A percentile compares a stretch with the other conserved stretches of the same genome.
Conservation (phyloP, 257 asterid genomes). For the Nicotiana tomentosiformis region DNA sequence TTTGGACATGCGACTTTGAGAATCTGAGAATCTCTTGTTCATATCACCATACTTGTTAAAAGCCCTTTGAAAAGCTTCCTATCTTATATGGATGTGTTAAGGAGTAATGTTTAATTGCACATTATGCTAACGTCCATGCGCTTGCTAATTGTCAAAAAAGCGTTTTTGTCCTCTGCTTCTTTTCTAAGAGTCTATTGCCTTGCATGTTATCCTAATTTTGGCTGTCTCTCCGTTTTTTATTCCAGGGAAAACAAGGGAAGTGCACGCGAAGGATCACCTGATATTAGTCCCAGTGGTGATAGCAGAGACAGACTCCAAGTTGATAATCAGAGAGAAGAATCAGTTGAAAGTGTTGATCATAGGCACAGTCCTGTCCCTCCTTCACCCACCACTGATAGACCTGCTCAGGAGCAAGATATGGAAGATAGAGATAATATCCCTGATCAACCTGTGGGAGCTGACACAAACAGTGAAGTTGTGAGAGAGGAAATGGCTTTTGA, state of each 20-base stretch:
- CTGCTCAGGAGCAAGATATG: conserved; percentile 41
- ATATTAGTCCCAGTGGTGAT: conserved; percentile 28
- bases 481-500: conserved; percentile 37
- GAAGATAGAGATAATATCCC: conserved; percentile 33
- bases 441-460: conserved; percentile 37
- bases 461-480: conserved; percentile 35
- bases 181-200: background rate
- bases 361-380: conserved; percentile 38
- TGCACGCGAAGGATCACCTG: conserved; percentile 33
- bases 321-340: conserved; percentile 37
- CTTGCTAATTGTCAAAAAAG: background rate
- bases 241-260: conserved; percentile 53
- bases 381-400: conserved; percentile 36
- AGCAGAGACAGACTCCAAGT: conserved; percentile 27
- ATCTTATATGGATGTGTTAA: background rate
- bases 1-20: background rate
- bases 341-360: conserved; percentile 40
- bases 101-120: background rate
- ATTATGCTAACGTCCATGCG: background rate
- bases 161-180: background rate
- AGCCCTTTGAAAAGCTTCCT: background rate
- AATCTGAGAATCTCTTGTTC: background rate
- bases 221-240: background rate
- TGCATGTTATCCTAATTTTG: background rate
- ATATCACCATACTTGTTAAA: no score